phyloP scores from a whole-genome alignment of 208 protist genomes.

The Leishmania lainsoni region DNA sequence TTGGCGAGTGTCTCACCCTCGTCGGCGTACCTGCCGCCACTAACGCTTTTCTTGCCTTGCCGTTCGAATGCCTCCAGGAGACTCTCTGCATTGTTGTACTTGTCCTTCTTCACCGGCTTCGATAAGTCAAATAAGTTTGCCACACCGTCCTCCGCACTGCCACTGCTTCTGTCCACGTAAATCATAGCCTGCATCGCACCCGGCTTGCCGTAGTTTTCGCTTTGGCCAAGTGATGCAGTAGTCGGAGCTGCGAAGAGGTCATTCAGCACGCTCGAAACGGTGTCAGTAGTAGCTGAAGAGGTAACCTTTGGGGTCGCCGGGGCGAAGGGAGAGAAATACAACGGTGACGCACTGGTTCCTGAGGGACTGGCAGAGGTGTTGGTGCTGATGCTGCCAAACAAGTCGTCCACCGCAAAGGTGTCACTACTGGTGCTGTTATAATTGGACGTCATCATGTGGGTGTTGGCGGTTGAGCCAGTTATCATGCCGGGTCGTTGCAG shows the following conservation, averaged over 20 bases:
- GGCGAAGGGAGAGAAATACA: slow-evolving; percentile 1
- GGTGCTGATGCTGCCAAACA: slow-evolving; percentile 57
- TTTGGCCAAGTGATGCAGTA: background rate
- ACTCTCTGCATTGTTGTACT: slow-evolving; percentile 58
- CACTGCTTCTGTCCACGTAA: slow-evolving; percentile 34
- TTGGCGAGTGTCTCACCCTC: slow-evolving; percentile 44
- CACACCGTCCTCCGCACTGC: slow-evolving; percentile 16
- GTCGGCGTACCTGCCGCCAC: slow-evolving; percentile 3
- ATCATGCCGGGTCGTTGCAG: background rate
- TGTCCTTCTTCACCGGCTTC: slow-evolving; percentile 41
- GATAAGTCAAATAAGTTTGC: slow-evolving; percentile 74
- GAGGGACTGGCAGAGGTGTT: background rate
- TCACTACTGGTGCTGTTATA: background rate
- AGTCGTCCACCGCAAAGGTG: slow-evolving; percentile 47
- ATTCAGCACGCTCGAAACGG: slow-evolving; percentile 30
- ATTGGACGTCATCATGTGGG: background rate
- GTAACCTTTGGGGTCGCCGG: background rate
- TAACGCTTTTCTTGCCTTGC: slow-evolving; percentile 40
- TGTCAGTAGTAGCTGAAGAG: background rate
- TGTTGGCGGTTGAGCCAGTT: background rate
- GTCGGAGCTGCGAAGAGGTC: slow-evolving; percentile 31
- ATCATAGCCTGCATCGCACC: slow-evolving; percentile 17
- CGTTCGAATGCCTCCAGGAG: slow-evolving; percentile 75
- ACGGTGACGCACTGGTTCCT: background rate
- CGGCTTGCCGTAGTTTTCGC: background rate